Evolutionary conservation across 148 eudicot species (phyloP).

Genomic region (Rhododendron mucronatum): DNA sequence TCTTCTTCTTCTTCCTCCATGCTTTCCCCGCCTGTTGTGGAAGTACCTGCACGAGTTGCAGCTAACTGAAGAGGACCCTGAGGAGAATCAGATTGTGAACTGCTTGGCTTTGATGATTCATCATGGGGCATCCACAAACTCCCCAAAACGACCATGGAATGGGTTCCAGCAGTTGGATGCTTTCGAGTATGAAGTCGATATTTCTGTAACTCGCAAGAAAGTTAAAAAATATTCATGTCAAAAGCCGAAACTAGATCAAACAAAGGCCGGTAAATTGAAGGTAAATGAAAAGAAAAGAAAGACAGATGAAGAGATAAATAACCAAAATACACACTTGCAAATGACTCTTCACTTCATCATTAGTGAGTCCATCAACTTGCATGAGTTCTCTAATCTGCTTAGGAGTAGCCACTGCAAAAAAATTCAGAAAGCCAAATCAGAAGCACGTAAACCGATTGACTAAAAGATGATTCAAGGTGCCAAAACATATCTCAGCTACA

Average conservation of each 20-base stretch:
- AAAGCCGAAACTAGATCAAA: neutral
- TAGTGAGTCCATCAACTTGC: slow-evolving; percentile 86
- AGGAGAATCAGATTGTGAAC: slow-evolving; percentile 67
- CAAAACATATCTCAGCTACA: neutral
- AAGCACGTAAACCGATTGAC: neutral
- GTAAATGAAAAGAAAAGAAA: neutral
- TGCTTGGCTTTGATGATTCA: slow-evolving; percentile 42
- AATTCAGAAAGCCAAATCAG: neutral
- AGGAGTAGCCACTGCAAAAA: slow-evolving; percentile 77
- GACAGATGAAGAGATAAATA: neutral
- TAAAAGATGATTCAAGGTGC: neutral
- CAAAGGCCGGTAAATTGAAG: neutral
- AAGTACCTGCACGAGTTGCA: slow-evolving; percentile 28
- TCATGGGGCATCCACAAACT: slow-evolving; percentile 29
- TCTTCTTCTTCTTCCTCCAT: slow-evolving; percentile 28
- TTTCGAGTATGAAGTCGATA: slow-evolving; percentile 68
- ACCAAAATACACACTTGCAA: slow-evolving; percentile 48
- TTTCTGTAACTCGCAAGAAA: slow-evolving; percentile 40
- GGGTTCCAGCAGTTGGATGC: slow-evolving; percentile 27
- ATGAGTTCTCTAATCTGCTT: slow-evolving; percentile 90
- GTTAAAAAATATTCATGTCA: neutral
- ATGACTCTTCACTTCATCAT: slow-evolving; percentile 94
- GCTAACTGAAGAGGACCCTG: slow-evolving; percentile 55
- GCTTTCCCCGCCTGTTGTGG: slow-evolving; percentile 43
- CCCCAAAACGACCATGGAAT: slow-evolving; percentile 19